A percentile compares a stretch with the other conserved stretches of the same genome.
These are phyloP conservation scores for Lactifluus hygrophoroides DNA, from an alignment of 768 basidiomycete genomes.

Conservation along the genomic window DNA sequence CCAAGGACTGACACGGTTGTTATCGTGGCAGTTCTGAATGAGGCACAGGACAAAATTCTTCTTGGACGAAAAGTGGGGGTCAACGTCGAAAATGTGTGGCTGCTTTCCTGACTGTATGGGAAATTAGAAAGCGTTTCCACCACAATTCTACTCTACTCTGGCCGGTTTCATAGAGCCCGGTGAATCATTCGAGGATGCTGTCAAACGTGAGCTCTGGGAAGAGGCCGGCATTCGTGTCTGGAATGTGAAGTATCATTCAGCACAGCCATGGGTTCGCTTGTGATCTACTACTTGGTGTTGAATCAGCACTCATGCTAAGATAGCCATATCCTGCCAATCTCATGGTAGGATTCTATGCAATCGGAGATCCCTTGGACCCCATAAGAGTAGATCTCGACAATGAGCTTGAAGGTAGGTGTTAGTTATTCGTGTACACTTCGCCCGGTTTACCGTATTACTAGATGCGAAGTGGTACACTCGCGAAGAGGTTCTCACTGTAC, in stretches of 20 bases:
- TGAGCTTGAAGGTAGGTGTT: conserved; percentile 72
- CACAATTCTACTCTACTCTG: conserved; percentile 76
- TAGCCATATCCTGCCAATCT: conserved; percentile 87
- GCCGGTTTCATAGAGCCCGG: conserved; percentile 95
- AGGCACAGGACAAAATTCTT: conserved; percentile 73
- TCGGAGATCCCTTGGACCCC: conserved; percentile 60
- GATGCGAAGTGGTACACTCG: conserved; percentile 89
- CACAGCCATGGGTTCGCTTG: conserved; percentile 70
- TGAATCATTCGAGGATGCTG: conserved; percentile 91
- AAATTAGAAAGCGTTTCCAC: conserved; percentile 53
- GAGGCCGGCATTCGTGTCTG: conserved; percentile 88
- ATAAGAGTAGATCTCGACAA: conserved; percentile 88
- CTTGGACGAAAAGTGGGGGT: conserved; percentile 77
- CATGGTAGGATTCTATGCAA: conserved; percentile 86
- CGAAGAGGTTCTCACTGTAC: conserved; percentile 54
- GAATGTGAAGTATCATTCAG: conserved; percentile 77
- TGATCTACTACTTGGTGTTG: background rate
- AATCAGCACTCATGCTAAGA: background rate
- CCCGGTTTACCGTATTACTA: conserved; percentile 25
- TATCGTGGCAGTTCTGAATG: conserved; percentile 81
- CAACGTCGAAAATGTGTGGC: background rate
- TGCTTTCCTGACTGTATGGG: background rate
- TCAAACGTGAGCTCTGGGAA: conserved; percentile 89
- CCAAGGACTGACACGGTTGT: conserved; percentile 84
- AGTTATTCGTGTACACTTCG: background rate